Base-by-base conservation (phyloP, 192 early-diverging fungal genomes). In the Diversispora eburnea region DNA sequence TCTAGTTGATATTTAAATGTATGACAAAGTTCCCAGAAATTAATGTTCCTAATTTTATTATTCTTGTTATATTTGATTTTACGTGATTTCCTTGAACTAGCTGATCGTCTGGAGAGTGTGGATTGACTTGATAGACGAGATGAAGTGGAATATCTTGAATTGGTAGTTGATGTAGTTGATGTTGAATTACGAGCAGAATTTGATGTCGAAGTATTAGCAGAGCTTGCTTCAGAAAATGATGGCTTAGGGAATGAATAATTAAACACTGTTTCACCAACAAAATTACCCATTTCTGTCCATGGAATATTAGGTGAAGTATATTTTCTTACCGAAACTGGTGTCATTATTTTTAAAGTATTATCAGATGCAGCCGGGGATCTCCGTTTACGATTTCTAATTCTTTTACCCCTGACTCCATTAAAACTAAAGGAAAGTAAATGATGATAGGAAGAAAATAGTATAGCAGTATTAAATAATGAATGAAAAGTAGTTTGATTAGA, bases 381-480 rank as follows among this genome's bases (percentile, higher is more conserved):
- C 25, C 25, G 25, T 33, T 33, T 33, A 33, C 25, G 25, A 33
- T 8, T 51, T 51, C 13, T 10, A 54, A 54, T 12, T 9, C 20
- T 15, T 15, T 62, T 9, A 62, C 33, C 60, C 13, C 12, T 54
- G 51, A 17, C n/a, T 17, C 4, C n/a, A 54, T 10, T 54, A 15
- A 13, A 25, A 8, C 8, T 51, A 49, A 8, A 20, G 20, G 4
- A 41, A 51, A 22, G 9, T 25, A 67, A 46, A 67, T 67, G 19
- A 17, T 51, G 65, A 67, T 20, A 46, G 4, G 48, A 46, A 12
- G 65, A 67, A 25, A 67, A 51, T 22, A 67, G 10, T 49, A 51
- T 46, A 8, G 65, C 65, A 17, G 65, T 67, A 67, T 67, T 43
- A 15, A 67, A 13, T 48, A 67, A 22, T 5, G 65, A 43, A 48